Evolutionary conservation across 2,329 filamentous ascomycete species (phyloP).

Genomic region (Leptoxyphium fumago): DNA sequence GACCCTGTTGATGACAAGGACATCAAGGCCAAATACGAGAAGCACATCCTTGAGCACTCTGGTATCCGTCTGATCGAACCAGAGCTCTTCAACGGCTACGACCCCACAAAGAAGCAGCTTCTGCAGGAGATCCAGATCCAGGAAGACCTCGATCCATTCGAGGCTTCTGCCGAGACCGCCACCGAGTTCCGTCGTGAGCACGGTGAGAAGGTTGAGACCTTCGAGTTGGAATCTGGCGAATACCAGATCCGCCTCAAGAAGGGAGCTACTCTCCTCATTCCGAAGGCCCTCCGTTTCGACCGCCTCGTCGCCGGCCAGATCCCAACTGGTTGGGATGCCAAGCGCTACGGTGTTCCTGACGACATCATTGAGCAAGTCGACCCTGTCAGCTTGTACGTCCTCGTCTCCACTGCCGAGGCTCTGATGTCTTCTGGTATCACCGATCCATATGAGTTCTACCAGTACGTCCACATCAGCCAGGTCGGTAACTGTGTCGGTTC

Average conservation of each 20-base stretch:
- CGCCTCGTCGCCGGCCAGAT: constrained; percentile 94
- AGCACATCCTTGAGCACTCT: constrained; percentile 86
- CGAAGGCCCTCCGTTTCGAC: constrained; percentile 93
- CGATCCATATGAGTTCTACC: constrained; percentile 98
- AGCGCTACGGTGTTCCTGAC: constrained; percentile 88
- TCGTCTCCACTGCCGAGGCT: constrained; percentile 85
- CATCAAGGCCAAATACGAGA: constrained; percentile 94
- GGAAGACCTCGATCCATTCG: constrained; percentile 92
- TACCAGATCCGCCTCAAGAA: constrained; percentile 91
- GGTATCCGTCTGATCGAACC: constrained; percentile 97
- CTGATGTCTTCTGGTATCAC: constrained; percentile 89
- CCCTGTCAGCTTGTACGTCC: constrained; percentile 85
- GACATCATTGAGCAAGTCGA: constrained; percentile 98
- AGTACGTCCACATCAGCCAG: constrained; percentile 96
- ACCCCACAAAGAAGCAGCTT: constrained; percentile 96
- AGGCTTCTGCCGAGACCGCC: constrained; percentile 91
- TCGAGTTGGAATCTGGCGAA: constrained; percentile 85
- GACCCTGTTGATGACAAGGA: constrained; percentile 98
- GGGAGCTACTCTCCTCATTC: constrained; percentile 86
- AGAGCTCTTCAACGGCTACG: constrained; percentile 90
- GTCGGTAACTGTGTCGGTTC: constrained; percentile 98
- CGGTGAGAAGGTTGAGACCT: constrained; percentile 93
- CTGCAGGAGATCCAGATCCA: constrained; percentile 96
- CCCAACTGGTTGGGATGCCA: constrained; percentile 92
- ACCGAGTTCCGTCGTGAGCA: constrained; percentile 96